phyloP scores from a whole-genome alignment of 345 rosid genomes.

The Populus alba region DNA sequence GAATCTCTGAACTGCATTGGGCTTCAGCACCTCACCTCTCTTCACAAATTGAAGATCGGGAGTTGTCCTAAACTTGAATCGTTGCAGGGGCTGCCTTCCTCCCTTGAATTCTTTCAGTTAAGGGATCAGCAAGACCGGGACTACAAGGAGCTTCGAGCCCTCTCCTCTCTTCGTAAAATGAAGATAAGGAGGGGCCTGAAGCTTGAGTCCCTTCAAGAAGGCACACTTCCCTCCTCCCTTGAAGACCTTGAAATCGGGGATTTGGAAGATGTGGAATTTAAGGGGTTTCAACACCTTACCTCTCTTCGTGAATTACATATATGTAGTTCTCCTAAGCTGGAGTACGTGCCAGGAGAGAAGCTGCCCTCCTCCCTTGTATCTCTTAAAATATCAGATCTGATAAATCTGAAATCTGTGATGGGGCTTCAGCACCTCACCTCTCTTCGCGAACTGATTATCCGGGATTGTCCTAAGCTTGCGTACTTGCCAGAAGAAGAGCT shows the following conservation, averaged over 20 bases:
- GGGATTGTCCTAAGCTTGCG: no score
- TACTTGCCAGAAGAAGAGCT: accelerated
- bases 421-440: neutral
- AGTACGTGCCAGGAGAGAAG: no score
- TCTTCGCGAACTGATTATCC: neutral
- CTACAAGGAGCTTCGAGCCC: no score
- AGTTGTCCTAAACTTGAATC: neutral
- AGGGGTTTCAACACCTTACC: no score
- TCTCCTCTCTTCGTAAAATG: no score
- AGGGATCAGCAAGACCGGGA: neutral
- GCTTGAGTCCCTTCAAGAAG: no score
- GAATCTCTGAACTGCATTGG: neutral
- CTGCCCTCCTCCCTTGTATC: no score
- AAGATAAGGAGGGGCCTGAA: no score
- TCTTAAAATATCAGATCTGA: no score
- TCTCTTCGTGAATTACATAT: no score
- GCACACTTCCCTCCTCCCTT: no score
- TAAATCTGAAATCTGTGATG: neutral
- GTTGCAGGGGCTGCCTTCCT: neutral
- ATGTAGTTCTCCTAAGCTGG: no score
- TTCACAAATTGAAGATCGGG: neutral
- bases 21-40: neutral
- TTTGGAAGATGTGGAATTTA: neutral
- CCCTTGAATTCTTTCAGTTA: neutral
- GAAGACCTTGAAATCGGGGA: neutral